Base-by-base conservation (phyloP, 768 basidiomycete genomes). In the Suillus subaureus region DNA sequence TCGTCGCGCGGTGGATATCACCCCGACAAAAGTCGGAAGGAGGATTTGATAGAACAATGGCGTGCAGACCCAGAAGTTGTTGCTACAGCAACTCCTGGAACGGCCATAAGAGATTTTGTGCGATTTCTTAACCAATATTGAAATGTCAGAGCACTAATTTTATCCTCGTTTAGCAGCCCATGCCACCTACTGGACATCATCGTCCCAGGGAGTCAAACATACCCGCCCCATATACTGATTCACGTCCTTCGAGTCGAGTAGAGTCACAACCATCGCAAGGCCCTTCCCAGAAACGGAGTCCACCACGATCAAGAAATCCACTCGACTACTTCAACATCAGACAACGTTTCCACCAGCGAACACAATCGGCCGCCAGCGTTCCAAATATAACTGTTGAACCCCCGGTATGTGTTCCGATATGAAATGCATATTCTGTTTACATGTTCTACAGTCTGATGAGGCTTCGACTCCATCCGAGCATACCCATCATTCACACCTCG, bases 371-470 rank as follows among this genome's bases (percentile, higher is more conserved):
- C 39, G 69, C 71, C 18, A 79, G 77, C 45, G 75, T 84, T 23
- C 81, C 79, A 4, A 75, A 77, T 43, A 85, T 85, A 62, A 67
- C 80, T 43, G 77, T 85, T 37, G 78, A 83, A 71, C 78, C 84
- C 18, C 85, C 84, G 15, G 84, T 85, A 69, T 64, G 31, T 57
- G 33, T 4, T 42, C 52, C 35, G 47, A 43, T 47, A 31, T 60
- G 49, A 61, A 35, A 21, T 9, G n/a, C 33, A 31, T 56, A n/a
- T n/a, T 47, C 52, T 42, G 15, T 64, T 28, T 21, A 31, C 35
- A 52, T 52, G 8, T 52, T 61, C 23, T 26, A 43, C 45, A 85
- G 83, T 82, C 82, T 8, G 76, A 78, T 47, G 78, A 83, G 4
- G 78, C 78, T 11, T 79, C 81, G 2, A 70, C 67, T 35, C 62